Base-by-base conservation (phyloP, 352 stramenopile species). In the Aphanomyces stellatus region DNA sequence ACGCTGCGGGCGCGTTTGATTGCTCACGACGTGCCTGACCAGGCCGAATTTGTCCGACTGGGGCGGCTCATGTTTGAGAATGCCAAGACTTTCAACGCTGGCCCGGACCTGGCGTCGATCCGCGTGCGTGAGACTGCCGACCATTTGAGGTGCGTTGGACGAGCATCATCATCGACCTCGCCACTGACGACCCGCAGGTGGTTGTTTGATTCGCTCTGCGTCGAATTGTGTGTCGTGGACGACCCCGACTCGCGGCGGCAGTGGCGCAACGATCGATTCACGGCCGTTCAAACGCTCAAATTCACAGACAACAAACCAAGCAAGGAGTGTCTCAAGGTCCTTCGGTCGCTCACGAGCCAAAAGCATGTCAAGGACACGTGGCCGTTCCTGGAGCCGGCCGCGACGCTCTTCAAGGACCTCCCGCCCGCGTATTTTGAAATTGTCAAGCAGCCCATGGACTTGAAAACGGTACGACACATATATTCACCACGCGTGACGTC, bases 311-410 rank as follows among this genome's bases (percentile, higher is more conserved):
- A 86, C 17, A 94, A 93, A 70, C 80, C 83, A 2, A 91, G 66
- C 51, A 65, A 88, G 56, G 86, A 94, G 66, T 91, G 81, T 42
- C 74, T 87, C 51, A 91, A 90, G 56, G 51, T 94, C 28, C 71
- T 94, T 33, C 78, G 82, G 7, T 81, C 88, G 11, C 71, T 94
- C n/a, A 87, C 89, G 60, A 91, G 80, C 56, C 86, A 94, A 57
- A 94, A 94, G 73, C 77, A 93, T 53, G 81, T 91, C 69, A 93
- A 92, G 63, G 87, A 90, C 64, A 90, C 80, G 64, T 93, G 86
- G 86, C 86, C 86, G 10, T 94, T 94, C 69, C 80, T 84, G 25
- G 91, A 94, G 40, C 75, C 86, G 33, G 86, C 89, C 28, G 69
- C 77, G 28, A 75, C 88, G 51, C 64, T 94, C 25, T 94, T 94